Conservation (phyloP, 1,284 basidiomycete genomes). For the Austroboletus rostrupii region DNA sequence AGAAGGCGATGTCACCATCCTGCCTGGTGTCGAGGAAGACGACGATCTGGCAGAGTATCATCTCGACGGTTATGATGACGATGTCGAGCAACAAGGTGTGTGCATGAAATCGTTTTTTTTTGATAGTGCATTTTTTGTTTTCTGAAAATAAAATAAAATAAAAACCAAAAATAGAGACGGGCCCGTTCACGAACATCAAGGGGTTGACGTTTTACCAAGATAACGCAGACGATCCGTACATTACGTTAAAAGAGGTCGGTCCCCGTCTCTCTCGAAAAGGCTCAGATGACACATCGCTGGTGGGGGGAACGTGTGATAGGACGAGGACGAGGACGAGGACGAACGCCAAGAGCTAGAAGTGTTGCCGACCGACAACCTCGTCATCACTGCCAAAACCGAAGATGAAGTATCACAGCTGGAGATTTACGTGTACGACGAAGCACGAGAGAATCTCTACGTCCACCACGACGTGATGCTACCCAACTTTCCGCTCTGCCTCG, state of each 20-base stretch:
- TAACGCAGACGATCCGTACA: constrained; percentile 95
- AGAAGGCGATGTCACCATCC: constrained; percentile 41
- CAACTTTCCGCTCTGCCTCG: constrained; percentile 95
- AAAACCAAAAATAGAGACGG: constrained; percentile 65
- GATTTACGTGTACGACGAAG: constrained; percentile 91
- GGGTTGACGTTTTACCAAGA: constrained; percentile 89
- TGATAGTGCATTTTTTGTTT: not conserved
- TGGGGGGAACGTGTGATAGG: too few relatives aligned
- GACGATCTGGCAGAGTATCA: constrained; percentile 92
- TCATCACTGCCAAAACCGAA: constrained; percentile 93
- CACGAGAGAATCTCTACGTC: constrained; percentile 89
- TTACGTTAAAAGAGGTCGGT: constrained; percentile 89
- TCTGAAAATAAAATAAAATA: constrained; percentile 42
- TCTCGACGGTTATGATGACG: constrained; percentile 92
- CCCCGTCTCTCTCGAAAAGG: not conserved
- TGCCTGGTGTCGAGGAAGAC: constrained; percentile 49
- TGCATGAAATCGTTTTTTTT: not conserved
- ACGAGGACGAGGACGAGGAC: constrained; percentile 69
- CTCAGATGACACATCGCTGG: not conserved
- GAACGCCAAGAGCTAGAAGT: constrained; percentile 92
- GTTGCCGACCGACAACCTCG: constrained; percentile 85
- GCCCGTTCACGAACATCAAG: constrained; percentile 95
- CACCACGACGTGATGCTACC: constrained; percentile 99
- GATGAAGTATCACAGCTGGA: constrained; percentile 97
- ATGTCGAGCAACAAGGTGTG: constrained; percentile 52